Evolutionary conservation across 352 stramenopile species (phyloP).

Genomic region (Hyaloperonospora brassicae): DNA sequence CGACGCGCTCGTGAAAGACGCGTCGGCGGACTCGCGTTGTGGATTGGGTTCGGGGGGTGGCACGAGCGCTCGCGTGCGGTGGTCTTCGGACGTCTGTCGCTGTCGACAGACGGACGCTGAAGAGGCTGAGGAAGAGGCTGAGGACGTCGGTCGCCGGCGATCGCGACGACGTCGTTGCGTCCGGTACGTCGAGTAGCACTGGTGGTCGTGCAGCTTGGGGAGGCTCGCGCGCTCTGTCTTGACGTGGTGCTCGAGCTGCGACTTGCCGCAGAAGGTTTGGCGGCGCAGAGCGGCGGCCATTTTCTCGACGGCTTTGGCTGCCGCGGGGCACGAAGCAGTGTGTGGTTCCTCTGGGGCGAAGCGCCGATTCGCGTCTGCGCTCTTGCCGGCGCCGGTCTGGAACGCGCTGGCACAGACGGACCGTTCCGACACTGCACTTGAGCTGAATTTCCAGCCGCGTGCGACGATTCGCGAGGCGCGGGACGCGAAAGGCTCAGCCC

Average conservation of each 20-base stretch:
- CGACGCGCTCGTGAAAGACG: constrained; percentile 13
- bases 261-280: constrained; percentile 24
- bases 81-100: constrained; percentile 23
- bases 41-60: constrained; percentile 16
- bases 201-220: constrained; percentile 20
- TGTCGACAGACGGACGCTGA: constrained; percentile 22
- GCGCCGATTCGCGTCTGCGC: neutral
- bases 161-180: constrained; percentile 4
- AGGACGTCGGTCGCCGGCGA: constrained; percentile 7
- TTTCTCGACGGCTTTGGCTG: neutral
- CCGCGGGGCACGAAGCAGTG: neutral
- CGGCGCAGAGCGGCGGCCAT: constrained; percentile 26
- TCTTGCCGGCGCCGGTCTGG: neutral
- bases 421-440: constrained; percentile 3
- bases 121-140: constrained; percentile 16
- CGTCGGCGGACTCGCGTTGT: constrained; percentile 12
- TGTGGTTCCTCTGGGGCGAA: neutral
- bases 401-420: too few relatives aligned
- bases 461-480: constrained; percentile 15
- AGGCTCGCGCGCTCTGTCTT: constrained; percentile 27
- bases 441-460: constrained; percentile 20
- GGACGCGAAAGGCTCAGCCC: constrained; percentile 13
- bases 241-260: constrained; percentile 22
- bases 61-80: constrained; percentile 16
- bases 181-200: too few relatives aligned